Evolutionary conservation across 805 yeast genomes (phyloP).

Genomic region (Wickerhamiella kurtzmanii): DNA sequence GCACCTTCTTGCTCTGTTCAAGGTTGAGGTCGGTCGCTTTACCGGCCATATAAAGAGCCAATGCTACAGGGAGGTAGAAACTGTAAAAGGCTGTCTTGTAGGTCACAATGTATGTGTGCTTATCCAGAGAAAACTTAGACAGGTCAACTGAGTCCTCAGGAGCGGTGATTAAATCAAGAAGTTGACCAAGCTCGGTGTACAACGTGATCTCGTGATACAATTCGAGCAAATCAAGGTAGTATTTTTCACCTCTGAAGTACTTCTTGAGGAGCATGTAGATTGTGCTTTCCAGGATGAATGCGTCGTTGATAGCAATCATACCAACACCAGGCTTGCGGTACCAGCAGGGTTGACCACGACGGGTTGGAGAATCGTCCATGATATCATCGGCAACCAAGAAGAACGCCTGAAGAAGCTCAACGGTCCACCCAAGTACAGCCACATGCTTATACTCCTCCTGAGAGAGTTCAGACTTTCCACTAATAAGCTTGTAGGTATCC

Average conservation of each 20-base stretch:
- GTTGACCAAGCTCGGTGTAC: conserved; percentile 95
- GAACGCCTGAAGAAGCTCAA: conserved; percentile 89
- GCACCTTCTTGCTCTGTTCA: conserved; percentile 73
- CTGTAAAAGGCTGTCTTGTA: conserved; percentile 97
- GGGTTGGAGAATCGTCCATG: conserved; percentile 92
- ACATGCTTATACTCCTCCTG: conserved; percentile 66
- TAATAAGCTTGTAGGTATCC: conserved; percentile 77
- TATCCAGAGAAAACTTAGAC: conserved; percentile 67
- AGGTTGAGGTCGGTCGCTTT: conserved; percentile 55
- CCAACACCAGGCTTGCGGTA: conserved; percentile 66
- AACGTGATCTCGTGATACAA: conserved; percentile 94
- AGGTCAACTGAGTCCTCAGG: conserved; percentile 92
- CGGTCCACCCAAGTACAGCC: conserved; percentile 87
- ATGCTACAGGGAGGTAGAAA: conserved; percentile 92
- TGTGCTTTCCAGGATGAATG: conserved; percentile 93
- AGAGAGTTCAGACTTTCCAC: conserved; percentile 47
- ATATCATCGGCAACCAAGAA: conserved; percentile 96
- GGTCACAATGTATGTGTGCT: conserved; percentile 89
- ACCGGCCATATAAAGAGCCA: conserved; percentile 91
- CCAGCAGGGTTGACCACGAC: conserved; percentile 99
- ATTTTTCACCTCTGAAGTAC: conserved; percentile 67
- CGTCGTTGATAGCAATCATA: conserved; percentile 91
- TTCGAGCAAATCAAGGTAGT: conserved; percentile 82
- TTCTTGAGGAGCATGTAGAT: conserved; percentile 80
- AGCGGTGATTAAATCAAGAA: conserved; percentile 89